phyloP scores from a whole-genome alignment of 345 rosid genomes.

The Rhizophora mangle region DNA sequence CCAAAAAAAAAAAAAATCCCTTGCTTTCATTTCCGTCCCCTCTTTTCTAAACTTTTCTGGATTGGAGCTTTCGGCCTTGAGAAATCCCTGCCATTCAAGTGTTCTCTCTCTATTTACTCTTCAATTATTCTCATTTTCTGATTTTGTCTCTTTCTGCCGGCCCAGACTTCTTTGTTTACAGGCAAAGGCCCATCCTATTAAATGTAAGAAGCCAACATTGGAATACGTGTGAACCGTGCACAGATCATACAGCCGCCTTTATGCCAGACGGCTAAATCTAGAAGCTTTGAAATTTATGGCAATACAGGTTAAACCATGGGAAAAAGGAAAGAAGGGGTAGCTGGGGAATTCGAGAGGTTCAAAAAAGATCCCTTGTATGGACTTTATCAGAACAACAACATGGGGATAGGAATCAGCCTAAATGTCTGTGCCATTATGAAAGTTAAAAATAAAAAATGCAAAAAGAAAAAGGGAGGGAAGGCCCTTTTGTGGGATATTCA shows the following conservation, averaged over 20 bases:
- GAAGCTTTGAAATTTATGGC: background rate
- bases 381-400: background rate
- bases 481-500: background rate
- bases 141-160: slow-evolving; percentile 21
- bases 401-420: slow-evolving; percentile 25
- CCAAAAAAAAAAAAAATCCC: background rate
- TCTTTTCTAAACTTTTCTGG: background rate
- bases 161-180: background rate
- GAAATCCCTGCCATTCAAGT: slow-evolving; percentile 10
- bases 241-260: background rate
- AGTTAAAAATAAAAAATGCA: background rate
- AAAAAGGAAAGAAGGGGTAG: background rate
- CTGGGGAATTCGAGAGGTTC: slow-evolving; percentile 7
- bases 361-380: slow-evolving; percentile 25
- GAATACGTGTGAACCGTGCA: slow-evolving; percentile 1
- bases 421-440: slow-evolving; percentile 27
- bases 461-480: background rate
- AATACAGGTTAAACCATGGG: too few relatives aligned
- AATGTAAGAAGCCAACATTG: background rate
- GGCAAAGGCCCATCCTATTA: background rate
- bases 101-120: slow-evolving; percentile 1
- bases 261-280: background rate
- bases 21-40: background rate
- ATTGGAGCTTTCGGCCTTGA: slow-evolving; percentile 19
- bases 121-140: background rate